Percentiles rank a stretch among this genome's conserved stretches.
Conservation (phyloP, 176 grass and related monocot species). For the Stipa capillata region DNA sequence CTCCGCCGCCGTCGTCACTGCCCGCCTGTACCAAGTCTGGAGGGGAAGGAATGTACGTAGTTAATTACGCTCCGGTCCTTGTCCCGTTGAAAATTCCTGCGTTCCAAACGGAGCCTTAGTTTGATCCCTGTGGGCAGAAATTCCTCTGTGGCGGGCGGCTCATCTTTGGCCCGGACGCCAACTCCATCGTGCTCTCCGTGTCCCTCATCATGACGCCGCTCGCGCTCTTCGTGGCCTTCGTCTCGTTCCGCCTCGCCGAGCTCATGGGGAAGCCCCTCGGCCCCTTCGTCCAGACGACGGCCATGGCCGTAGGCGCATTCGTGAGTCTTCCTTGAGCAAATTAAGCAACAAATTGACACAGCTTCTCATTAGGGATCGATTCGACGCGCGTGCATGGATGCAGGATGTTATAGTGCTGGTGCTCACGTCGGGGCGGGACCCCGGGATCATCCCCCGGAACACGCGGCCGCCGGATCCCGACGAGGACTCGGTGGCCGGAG, state of each 20-base stretch:
- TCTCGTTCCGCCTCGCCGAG: constrained; percentile 49
- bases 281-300: constrained; percentile 36
- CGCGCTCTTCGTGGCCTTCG: constrained; percentile 50
- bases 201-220: constrained; percentile 67
- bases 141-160: constrained; percentile 72
- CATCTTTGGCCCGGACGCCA: constrained; percentile 88
- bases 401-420: constrained; percentile 74
- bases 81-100: too few relatives aligned
- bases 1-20: constrained; percentile 14
- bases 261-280: constrained; percentile 53
- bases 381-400: too few relatives aligned
- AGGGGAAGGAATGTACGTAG: constrained; percentile 65
- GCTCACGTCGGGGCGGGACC: constrained; percentile 76
- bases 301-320: constrained; percentile 55
- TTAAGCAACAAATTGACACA: too few relatives aligned
- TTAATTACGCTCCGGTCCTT: too few relatives aligned
- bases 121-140: constrained; percentile 18
- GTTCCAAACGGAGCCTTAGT: too few relatives aligned
- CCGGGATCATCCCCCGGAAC: constrained; percentile 82
- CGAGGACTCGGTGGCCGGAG: too few relatives aligned
- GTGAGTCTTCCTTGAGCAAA: constrained; percentile 35
- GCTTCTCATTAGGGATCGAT: too few relatives aligned
- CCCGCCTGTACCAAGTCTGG: constrained; percentile 76
- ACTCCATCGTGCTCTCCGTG: constrained; percentile 73
- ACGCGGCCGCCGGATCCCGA: constrained; percentile 57